phyloP scores from a whole-genome alignment of 1,284 basidiomycete genomes.

The Ustilago xerochloae region DNA sequence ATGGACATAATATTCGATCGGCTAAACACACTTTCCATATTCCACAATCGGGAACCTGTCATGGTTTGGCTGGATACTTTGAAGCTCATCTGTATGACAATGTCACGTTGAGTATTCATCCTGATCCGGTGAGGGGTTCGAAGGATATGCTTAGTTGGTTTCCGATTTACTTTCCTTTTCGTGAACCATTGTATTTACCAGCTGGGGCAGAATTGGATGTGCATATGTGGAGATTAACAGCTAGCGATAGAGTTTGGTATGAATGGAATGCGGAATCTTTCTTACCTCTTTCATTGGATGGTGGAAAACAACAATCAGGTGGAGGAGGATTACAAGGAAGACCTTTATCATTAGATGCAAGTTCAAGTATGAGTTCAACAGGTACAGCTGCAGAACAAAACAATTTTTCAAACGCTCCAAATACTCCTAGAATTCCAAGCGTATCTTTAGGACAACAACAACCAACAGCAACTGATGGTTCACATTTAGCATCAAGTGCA shows the following conservation, averaged over 20 bases:
- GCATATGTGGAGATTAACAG: conserved; percentile 90
- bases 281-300: conserved; percentile 72
- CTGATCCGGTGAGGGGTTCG: conserved; percentile 80
- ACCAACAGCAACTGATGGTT: not conserved
- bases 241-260: conserved; percentile 89
- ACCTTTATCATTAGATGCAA: conserved; percentile 34
- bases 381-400: conserved; percentile 18
- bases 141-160: conserved; percentile 99
- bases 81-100: conserved; percentile 91
- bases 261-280: conserved; percentile 97
- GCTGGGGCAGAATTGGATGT: conserved; percentile 90
- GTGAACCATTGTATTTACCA: conserved; percentile 91
- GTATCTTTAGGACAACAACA: conserved; percentile 14
- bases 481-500: conserved; percentile 23
- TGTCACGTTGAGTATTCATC: conserved; percentile 92
- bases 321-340: conserved; percentile 1
- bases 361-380: conserved; percentile 26
- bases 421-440: conserved; percentile 60
- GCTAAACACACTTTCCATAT: conserved; percentile 80
- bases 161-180: conserved; percentile 88
- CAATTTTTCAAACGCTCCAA: conserved; percentile 59
- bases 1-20: conserved; percentile 70
- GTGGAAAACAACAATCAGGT: conserved; percentile 1
- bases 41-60: conserved; percentile 91
- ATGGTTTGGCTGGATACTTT: conserved; percentile 98